Conservation (phyloP, 192 early-diverging fungal species). For the Geranomyces michiganensis region DNA sequence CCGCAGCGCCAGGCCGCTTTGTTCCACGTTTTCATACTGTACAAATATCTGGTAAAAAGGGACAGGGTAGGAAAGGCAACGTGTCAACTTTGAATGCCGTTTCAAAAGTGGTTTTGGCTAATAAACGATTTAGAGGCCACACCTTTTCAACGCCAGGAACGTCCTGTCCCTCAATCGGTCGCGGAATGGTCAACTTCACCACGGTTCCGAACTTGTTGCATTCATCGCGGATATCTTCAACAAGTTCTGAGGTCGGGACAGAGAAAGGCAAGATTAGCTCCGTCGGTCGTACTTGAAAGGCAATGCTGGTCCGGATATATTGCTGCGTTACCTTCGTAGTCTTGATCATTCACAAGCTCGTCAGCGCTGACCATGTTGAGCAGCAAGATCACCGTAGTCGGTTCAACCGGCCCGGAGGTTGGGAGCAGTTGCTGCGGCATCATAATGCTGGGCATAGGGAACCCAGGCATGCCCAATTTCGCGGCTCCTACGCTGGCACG, state of each 20-base stretch:
- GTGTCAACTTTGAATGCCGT: background rate
- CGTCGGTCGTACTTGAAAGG: no score
- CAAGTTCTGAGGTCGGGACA: slow-evolving; percentile 67
- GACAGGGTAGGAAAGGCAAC: background rate
- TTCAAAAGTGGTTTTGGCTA: background rate
- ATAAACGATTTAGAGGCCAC: slow-evolving; percentile 24
- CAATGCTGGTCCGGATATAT: background rate
- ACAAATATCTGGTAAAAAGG: slow-evolving; percentile 76
- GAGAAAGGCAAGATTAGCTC: background rate
- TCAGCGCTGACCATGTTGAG: slow-evolving; percentile 92
- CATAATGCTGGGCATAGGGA: slow-evolving; percentile 38
- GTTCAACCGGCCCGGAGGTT: slow-evolving; percentile 60
- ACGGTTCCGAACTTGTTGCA: slow-evolving; percentile 85
- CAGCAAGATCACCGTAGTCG: slow-evolving; percentile 82
- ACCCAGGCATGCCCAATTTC: slow-evolving; percentile 47
- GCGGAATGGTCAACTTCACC: slow-evolving; percentile 80
- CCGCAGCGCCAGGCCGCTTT: slow-evolving; percentile 70
- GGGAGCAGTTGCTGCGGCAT: slow-evolving; percentile 44
- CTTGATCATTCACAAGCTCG: slow-evolving; percentile 83
- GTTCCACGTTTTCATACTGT: slow-evolving; percentile 62
- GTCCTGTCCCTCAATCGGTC: slow-evolving; percentile 59
- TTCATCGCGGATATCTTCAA: slow-evolving; percentile 90
- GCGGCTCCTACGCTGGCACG: slow-evolving; percentile 84
- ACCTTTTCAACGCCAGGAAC: slow-evolving; percentile 85
- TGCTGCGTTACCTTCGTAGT: slow-evolving; percentile 82